Percentiles rank a stretch among this genome's conserved stretches.
Evolutionary conservation across 257 asterid genomes (phyloP).

Genomic region (Thymus quinquecostatus): DNA sequence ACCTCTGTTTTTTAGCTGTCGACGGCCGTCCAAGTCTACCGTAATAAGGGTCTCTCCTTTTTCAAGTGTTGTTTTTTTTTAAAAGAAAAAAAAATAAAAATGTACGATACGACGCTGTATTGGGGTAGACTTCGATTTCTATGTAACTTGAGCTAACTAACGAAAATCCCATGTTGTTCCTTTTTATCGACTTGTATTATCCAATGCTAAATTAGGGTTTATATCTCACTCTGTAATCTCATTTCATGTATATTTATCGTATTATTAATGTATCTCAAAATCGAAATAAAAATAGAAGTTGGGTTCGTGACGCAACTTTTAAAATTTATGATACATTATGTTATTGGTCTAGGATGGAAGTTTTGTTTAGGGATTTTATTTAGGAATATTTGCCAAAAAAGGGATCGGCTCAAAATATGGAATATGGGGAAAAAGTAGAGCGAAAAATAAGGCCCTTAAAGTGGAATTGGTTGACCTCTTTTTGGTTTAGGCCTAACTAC

Average conservation of each 20-base stretch:
- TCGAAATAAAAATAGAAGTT: no score
- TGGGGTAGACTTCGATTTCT: slow-evolving; percentile 58
- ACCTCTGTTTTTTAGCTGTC: slow-evolving; percentile 31
- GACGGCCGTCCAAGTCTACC: slow-evolving; percentile 59
- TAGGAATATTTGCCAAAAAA: background rate
- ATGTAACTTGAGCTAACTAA: slow-evolving; percentile 38
- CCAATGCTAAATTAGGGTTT: background rate
- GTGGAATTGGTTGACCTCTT: background rate
- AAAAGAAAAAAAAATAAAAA: background rate
- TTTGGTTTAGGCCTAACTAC: slow-evolving; percentile 13
- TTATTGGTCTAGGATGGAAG: no score
- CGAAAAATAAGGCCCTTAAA: background rate
- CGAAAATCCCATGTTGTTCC: slow-evolving; percentile 29
- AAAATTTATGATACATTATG: no score
- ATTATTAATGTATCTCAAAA: no score
- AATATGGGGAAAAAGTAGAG: background rate
- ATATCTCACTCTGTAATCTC: background rate
- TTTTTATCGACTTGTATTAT: slow-evolving; percentile 17
- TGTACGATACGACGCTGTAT: slow-evolving; percentile 53
- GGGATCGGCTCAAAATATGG: background rate
- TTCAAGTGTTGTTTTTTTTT: background rate
- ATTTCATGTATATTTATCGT: background rate
- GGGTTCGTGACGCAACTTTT: no score
- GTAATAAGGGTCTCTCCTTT: slow-evolving; percentile 43
- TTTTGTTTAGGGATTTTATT: no score